Base-by-base conservation (phyloP, 1,284 basidiomycete species). In the Malassezia furfur region DNA sequence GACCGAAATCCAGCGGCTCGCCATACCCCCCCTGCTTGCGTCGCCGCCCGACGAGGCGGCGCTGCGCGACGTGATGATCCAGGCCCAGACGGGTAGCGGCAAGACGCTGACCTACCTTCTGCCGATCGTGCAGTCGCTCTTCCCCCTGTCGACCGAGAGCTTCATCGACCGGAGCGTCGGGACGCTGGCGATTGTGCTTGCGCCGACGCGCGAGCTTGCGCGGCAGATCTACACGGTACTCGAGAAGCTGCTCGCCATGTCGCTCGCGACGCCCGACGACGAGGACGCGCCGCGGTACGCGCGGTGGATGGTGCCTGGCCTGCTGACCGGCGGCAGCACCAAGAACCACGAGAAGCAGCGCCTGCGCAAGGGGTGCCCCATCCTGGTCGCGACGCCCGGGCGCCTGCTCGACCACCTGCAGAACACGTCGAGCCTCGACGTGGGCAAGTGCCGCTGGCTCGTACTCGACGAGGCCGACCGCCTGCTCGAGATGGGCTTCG, bases 401-500 rank as follows among this genome's bases (percentile, higher is more conserved):
- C 78, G 85, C 45, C 76, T 87, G 32, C 78, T 87, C 22, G 85
- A 87, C 67, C 85, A 87, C 64, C 77, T 87, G 28, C 83, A 86
- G 65, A 85, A 85, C 67, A 98, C 94, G 0, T 82, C 84, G 0
- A 85, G 87, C 3, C 88, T 96, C 76, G 86, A 91, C 65, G 84
- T 90, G 49, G 87, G 86, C 52, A 94, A 94, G 77, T 89, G 88
- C 68, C 83, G 88, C 51, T 98, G 93, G 89, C 80, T 99, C 15
- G 85, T 99, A 0, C 82, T 98, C 30, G 94, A 99, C 72, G 94
- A 99, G 78, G 93, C 94, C 2, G 94, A 99, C 77, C 79, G 91
- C 11, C 75, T 87, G 38, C 84, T 86, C 81, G 85, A 87, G 66
- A 72, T 78, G 65, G 77, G 77, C 35, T 78, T 78, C 56, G 75